Conservation (phyloP, 1,284 basidiomycete genomes). For the Tilletiaria anomala region DNA sequence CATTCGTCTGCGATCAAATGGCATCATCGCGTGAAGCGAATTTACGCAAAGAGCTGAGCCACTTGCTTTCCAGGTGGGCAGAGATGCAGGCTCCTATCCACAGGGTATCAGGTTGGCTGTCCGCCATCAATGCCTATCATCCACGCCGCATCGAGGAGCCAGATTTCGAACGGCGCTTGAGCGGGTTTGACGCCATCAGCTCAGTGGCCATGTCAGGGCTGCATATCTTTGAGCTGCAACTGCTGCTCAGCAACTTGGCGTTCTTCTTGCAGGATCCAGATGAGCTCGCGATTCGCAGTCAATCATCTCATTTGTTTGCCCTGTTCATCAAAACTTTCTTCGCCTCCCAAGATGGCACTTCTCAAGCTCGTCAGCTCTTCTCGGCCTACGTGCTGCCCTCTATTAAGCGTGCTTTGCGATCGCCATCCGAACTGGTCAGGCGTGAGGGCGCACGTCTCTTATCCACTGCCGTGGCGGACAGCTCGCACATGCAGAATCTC, state of each 20-base stretch:
- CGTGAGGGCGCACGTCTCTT: constrained; percentile 70
- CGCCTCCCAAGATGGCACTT: too few relatives aligned
- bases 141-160: constrained; percentile 70
- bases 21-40: background rate
- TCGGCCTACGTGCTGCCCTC: constrained; percentile 70
- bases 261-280: constrained; percentile 76
- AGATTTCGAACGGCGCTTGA: constrained; percentile 74
- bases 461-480: constrained; percentile 53
- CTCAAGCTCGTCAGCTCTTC: too few relatives aligned
- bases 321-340: too few relatives aligned
- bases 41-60: too few relatives aligned
- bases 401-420: constrained; percentile 64
- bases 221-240: constrained; percentile 46
- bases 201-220: background rate
- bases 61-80: constrained; percentile 1
- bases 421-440: constrained; percentile 74
- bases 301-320: background rate
- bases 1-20: background rate
- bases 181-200: constrained; percentile 63
- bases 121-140: constrained; percentile 68
- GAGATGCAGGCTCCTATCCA: constrained; percentile 13
- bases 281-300: constrained; percentile 69
- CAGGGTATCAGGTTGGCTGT: constrained; percentile 17
- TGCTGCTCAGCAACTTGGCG: constrained; percentile 68
- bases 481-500: constrained; percentile 48